These are phyloP conservation scores for Ampelomyces quisqualis DNA, from an alignment of 2,329 filamentous ascomycete species.

Conservation along the genomic window DNA sequence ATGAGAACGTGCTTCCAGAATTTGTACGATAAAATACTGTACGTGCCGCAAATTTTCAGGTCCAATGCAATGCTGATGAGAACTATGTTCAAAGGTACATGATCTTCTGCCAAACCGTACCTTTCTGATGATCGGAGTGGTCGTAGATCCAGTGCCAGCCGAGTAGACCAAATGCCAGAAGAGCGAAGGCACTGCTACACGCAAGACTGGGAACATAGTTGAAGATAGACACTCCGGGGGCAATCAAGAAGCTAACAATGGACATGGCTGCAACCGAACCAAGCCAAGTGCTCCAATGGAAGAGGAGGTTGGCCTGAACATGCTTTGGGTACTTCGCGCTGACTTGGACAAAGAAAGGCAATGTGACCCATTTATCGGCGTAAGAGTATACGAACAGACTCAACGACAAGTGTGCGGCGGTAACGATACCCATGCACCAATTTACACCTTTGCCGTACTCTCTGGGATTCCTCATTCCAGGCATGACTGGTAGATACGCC, in stretches of 20 bases:
- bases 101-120: constrained; percentile 37
- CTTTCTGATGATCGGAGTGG: constrained; percentile 46
- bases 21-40: constrained; percentile 53
- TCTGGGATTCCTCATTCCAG: constrained; percentile 61
- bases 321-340: constrained; percentile 57
- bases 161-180: constrained; percentile 52
- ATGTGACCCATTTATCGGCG: constrained; percentile 64
- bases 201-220: constrained; percentile 54
- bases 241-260: constrained; percentile 53
- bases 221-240: constrained; percentile 58
- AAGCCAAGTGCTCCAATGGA: constrained; percentile 62
- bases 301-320: constrained; percentile 53
- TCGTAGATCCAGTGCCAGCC: constrained; percentile 56
- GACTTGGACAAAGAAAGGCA: constrained; percentile 57
- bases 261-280: constrained; percentile 48
- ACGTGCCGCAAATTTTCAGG: constrained; percentile 53
- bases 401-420: constrained; percentile 59
- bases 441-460: constrained; percentile 64
- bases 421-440: constrained; percentile 60
- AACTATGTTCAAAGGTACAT: constrained; percentile 47
- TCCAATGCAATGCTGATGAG: constrained; percentile 52
- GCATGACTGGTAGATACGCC: constrained; percentile 65
- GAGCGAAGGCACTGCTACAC: constrained; percentile 55
- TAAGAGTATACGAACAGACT: constrained; percentile 62
- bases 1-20: constrained; percentile 50